phyloP scores from a whole-genome alignment of 2,329 filamentous ascomycete genomes.

The Aspergillus sp. region DNA sequence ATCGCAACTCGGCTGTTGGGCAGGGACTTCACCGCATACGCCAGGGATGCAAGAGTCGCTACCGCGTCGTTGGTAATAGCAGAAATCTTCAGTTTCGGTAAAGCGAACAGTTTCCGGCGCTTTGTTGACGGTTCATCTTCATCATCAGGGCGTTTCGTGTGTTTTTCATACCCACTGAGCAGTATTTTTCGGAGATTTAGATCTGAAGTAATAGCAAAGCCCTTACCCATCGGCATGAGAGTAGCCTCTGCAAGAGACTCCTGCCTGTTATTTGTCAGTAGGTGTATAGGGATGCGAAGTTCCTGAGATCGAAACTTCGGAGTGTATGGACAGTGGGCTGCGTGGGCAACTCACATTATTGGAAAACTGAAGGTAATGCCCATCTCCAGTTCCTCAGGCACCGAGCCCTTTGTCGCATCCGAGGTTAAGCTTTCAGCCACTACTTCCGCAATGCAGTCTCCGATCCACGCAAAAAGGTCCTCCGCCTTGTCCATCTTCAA shows the following conservation, averaged over 20 bases:
- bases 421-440: slow-evolving; percentile 55
- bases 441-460: slow-evolving; percentile 71
- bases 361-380: slow-evolving; percentile 53
- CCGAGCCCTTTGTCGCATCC: slow-evolving; percentile 37
- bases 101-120: slow-evolving; percentile 45
- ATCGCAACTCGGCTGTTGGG: slow-evolving; percentile 67
- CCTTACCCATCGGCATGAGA: slow-evolving; percentile 59
- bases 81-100: slow-evolving; percentile 68
- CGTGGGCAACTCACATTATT: slow-evolving; percentile 43
- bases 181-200: slow-evolving; percentile 56
- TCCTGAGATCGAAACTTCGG: not conserved
- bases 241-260: slow-evolving; percentile 55
- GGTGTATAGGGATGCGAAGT: not conserved
- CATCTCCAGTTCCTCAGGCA: slow-evolving; percentile 49
- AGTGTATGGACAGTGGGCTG: not conserved
- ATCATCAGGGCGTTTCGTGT: slow-evolving; percentile 43
- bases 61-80: slow-evolving; percentile 83
- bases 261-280: slow-evolving; percentile 41
- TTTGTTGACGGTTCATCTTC: slow-evolving; percentile 45
- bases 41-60: slow-evolving; percentile 74
- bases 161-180: slow-evolving; percentile 54
- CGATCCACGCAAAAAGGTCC: slow-evolving; percentile 79
- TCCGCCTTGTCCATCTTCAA: slow-evolving; percentile 67
- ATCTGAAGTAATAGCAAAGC: slow-evolving; percentile 57
- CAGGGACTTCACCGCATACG: slow-evolving; percentile 66